Evolutionary conservation across 495 filamentous ascomycete species (phyloP), one percentile per base, ranked within the genome.

Genomic region (Hyaloscypha variabilis): DNA sequence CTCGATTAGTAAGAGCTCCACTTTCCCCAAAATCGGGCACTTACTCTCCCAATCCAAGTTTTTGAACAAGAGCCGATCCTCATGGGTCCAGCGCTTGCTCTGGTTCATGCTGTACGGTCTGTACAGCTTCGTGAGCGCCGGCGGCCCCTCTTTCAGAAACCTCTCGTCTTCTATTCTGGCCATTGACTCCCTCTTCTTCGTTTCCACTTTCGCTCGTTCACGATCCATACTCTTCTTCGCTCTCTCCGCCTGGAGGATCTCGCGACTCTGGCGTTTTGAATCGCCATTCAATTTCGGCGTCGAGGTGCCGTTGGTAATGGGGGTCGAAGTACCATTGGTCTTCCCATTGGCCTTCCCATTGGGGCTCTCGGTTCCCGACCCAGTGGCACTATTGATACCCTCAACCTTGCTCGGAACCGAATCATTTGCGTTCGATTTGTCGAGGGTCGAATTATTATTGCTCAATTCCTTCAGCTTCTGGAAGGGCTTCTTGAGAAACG

Each of bases 131-230:
- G 77, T 76, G 42, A 71, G 63, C 25, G 75, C 60, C 42, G 73
- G 73, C 26, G 79, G 86, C 63, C 88, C 89, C 73, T 91, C 90
- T 28, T 63, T 25, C 61, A 72, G 28, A 42, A 65, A 72, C 4
- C 29, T 84, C 83, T 25, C 78, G 77, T 39, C 81, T 81, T 76
- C 88, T 83, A 56, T 89, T 84, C 74, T 76, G 3, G 77, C 75
- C 63, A 89, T 83, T 23, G 77, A 63, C 8, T 76, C 68, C 31
- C 77, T 69, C 23, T 78, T 78, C 28, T 69, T 76, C n/a, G 77
- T 71, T 63, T 82, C 80, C 28, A 79, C 74, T 65, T 80, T 77
- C 29, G 66, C 77, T 61, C 77, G 82, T 71, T 75, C 79, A 59
- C 71, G 80, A 73, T 75, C 82, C 70, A 75, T 76, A 17, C 81